These are phyloP conservation scores for Ceratocystis eucalypticola DNA, from an alignment of 2,329 filamentous ascomycete genomes.

Conservation along the genomic window DNA sequence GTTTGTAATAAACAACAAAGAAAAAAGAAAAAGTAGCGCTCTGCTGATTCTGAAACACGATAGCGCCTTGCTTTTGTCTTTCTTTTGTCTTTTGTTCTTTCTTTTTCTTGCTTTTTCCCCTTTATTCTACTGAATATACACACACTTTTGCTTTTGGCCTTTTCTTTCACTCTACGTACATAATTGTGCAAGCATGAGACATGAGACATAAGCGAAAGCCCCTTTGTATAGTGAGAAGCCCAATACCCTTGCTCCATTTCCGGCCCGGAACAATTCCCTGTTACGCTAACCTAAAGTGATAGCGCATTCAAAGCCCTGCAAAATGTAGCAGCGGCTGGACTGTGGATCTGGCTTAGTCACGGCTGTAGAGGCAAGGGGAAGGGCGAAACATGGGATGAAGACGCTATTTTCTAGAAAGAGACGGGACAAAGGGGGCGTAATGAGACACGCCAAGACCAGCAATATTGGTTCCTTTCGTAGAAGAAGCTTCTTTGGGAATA, in stretches of 20 bases:
- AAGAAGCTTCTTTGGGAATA: background rate
- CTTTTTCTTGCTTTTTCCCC: too few relatives aligned
- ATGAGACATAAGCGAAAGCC: background rate
- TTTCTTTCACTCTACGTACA: background rate
- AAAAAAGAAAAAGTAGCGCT: background rate
- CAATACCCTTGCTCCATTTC: background rate
- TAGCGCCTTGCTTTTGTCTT: background rate
- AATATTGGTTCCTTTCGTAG: background rate
- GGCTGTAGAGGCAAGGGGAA: background rate
- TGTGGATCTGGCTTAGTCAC: background rate
- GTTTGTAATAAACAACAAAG: background rate
- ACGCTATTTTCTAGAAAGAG: background rate
- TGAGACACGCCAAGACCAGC: background rate
- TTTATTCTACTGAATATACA: too few relatives aligned
- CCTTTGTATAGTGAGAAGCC: background rate
- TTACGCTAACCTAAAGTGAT: too few relatives aligned
- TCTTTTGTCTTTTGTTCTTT: too few relatives aligned
- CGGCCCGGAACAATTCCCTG: background rate
- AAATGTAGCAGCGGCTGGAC: too few relatives aligned
- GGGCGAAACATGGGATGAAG: slow-evolving; percentile 3
- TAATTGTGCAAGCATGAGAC: background rate
- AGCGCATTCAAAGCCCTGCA: too few relatives aligned
- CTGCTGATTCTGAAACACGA: background rate
- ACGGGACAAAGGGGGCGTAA: background rate
- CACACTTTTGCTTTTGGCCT: too few relatives aligned